Percentiles rank a stretch among this genome's conserved stretches.
phyloP scores from a whole-genome alignment of 2,329 filamentous ascomycete genomes.

The Harringtonia aguacate region DNA sequence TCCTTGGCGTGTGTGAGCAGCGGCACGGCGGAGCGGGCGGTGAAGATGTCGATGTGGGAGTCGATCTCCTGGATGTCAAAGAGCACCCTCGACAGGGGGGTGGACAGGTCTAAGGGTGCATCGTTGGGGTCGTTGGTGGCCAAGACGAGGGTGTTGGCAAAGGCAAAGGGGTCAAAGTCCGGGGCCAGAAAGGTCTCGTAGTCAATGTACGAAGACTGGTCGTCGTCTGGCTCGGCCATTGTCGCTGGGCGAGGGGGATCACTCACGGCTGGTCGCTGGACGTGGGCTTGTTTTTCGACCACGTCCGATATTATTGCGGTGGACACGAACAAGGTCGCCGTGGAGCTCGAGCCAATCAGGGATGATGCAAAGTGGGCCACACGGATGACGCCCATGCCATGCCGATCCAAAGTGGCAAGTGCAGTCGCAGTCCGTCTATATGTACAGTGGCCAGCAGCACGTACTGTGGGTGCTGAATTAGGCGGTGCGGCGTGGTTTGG shows the following conservation, averaged over 20 bases:
- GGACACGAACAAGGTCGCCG: neutral
- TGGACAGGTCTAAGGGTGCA: conserved; percentile 82
- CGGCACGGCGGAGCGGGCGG: conserved; percentile 72
- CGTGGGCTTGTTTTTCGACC: too few relatives aligned
- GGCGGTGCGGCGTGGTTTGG: too few relatives aligned
- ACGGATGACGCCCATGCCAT: neutral
- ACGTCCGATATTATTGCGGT: too few relatives aligned
- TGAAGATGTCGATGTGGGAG: conserved; percentile 84
- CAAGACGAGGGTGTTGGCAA: conserved; percentile 82
- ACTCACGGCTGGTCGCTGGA: too few relatives aligned
- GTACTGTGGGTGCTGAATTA: too few relatives aligned
- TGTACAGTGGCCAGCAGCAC: too few relatives aligned
- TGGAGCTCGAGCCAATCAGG: neutral
- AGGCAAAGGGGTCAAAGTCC: conserved; percentile 66
- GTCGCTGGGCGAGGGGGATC: neutral
- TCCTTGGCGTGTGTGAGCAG: conserved; percentile 67
- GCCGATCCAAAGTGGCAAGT: neutral
- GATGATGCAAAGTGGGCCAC: too few relatives aligned
- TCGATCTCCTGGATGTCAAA: conserved; percentile 97
- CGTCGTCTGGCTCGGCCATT: conserved; percentile 23
- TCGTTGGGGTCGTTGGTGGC: conserved; percentile 89
- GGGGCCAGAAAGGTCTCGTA: conserved; percentile 85
- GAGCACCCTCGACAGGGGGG: conserved; percentile 81
- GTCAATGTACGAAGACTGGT: conserved; percentile 78
- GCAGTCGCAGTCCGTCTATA: too few relatives aligned